Conservation (phyloP, 345 rosid genomes). For the Reutealis trisperma region DNA sequence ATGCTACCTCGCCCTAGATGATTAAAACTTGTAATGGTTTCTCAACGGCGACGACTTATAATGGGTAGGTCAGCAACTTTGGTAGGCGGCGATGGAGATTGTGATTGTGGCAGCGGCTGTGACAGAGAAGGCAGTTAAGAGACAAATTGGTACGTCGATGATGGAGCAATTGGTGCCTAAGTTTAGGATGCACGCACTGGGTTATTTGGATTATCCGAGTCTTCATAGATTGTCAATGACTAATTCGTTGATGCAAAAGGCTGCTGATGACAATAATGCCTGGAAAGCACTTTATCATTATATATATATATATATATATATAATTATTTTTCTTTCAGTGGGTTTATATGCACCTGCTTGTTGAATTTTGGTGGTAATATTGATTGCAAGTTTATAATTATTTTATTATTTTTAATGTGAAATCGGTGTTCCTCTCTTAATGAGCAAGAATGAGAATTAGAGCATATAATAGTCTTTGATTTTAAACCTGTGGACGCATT, state of each 20-base stretch:
- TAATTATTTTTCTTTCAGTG: not conserved
- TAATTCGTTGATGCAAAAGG: conserved; percentile 94
- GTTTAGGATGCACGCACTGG: conserved; percentile 93
- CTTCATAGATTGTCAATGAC: conserved; percentile 95
- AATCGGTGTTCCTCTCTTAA: no score
- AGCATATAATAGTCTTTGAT: not conserved
- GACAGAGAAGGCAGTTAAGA: conserved; percentile 40
- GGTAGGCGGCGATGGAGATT: conserved; percentile 28
- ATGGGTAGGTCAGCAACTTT: conserved; percentile 23
- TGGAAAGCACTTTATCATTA: conserved; percentile 98
- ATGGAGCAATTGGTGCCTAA: conserved; percentile 99
- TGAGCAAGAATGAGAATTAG: not conserved
- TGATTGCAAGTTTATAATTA: not conserved
- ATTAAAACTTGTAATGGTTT: conserved; percentile 25
- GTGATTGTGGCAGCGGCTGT: conserved; percentile 22
- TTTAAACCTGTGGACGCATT: not conserved
- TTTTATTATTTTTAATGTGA: no score
- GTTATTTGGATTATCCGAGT: conserved; percentile 96
- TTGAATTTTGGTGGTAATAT: not conserved
- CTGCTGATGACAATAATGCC: conserved; percentile 97
- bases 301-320: no score
- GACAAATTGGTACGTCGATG: conserved; percentile 81
- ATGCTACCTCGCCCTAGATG: not conserved
- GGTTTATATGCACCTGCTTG: not conserved
- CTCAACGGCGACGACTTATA: conserved; percentile 8